These are phyloP conservation scores for Botryotinia globosa DNA, from an alignment of 2,329 filamentous ascomycete genomes.

Conservation along the genomic window DNA sequence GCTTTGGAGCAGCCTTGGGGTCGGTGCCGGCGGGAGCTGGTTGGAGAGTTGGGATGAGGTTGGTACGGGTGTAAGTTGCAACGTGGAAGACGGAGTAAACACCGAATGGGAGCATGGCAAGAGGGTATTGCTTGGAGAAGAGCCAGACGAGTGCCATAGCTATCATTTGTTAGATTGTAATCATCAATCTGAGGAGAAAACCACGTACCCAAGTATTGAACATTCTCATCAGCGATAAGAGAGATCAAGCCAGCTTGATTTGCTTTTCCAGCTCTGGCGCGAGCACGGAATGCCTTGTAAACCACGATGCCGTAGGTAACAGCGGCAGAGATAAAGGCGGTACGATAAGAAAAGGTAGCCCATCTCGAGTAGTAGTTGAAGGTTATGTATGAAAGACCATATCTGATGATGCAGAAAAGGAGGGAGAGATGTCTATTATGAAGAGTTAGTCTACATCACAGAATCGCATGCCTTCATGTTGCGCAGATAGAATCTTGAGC, in stretches of 20 bases:
- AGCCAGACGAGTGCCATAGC: conserved; percentile 96
- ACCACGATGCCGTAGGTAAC: conserved; percentile 97
- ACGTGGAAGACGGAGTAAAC: conserved; percentile 99
- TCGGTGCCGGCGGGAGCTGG: conserved; percentile 58
- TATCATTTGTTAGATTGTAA: conserved; percentile 41
- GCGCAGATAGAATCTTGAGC: conserved; percentile 24
- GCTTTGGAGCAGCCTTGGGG: conserved; percentile 53
- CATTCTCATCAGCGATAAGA: conserved; percentile 85
- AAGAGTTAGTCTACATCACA: background rate
- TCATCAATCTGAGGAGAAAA: conserved; percentile 1
- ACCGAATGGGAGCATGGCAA: conserved; percentile 88
- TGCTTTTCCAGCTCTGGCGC: conserved; percentile 69
- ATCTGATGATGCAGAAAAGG: conserved; percentile 78
- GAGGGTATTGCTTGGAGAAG: conserved; percentile 79
- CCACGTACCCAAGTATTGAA: conserved; percentile 87
- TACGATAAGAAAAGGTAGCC: conserved; percentile 83
- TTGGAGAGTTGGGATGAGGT: conserved; percentile 82
- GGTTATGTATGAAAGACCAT: conserved; percentile 79
- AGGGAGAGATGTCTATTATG: conserved; percentile 74
- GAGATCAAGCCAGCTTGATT: conserved; percentile 57
- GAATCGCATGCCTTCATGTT: conserved; percentile 14
- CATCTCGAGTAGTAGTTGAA: conserved; percentile 80
- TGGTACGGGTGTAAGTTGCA: conserved; percentile 90
- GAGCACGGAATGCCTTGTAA: conserved; percentile 92
- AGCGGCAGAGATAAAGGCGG: conserved; percentile 84